Percentiles rank a stretch among this genome's conserved stretches.
Conservation (phyloP, 2,329 filamentous ascomycete genomes). For the Fusarium virguliforme region DNA sequence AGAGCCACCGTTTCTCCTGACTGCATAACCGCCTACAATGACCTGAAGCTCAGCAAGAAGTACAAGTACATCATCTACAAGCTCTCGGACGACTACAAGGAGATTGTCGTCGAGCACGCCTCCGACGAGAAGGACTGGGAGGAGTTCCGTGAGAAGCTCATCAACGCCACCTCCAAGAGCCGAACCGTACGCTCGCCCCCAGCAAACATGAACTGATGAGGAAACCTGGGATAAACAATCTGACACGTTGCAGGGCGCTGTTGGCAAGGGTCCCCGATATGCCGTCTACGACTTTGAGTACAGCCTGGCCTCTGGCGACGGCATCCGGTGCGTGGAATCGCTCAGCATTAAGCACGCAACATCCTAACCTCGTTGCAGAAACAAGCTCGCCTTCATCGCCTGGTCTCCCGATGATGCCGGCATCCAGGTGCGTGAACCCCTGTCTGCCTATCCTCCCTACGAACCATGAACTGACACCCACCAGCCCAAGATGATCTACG, state of each 20-base stretch:
- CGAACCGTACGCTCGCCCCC: conserved; percentile 68
- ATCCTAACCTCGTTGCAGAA: conserved; percentile 63
- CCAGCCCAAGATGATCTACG: conserved; percentile 91
- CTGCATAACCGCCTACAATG: conserved; percentile 81
- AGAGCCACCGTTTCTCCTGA: conserved; percentile 82
- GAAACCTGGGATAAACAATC: conserved; percentile 13
- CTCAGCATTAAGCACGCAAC: conserved; percentile 11
- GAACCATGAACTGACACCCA: conserved; percentile 52
- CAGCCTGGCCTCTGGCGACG: conserved; percentile 79
- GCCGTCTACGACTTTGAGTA: conserved; percentile 91
- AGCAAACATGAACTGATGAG: conserved; percentile 3
- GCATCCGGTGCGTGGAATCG: conserved; percentile 70
- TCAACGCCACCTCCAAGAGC: conserved; percentile 81
- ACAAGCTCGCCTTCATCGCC: conserved; percentile 84
- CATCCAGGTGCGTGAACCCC: conserved; percentile 74
- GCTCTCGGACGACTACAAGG: conserved; percentile 85
- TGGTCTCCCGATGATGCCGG: conserved; percentile 88
- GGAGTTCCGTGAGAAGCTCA: conserved; percentile 81
- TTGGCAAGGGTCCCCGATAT: conserved; percentile 82
- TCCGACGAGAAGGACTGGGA: conserved; percentile 79
- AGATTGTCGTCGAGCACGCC: conserved; percentile 85
- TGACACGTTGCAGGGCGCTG: conserved; percentile 63
- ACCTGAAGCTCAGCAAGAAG: conserved; percentile 86
- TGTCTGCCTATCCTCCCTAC: conserved; percentile 69
- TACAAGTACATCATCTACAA: conserved; percentile 92